phyloP scores from a whole-genome alignment of 1,139 yeast genomes.

The Ogataea hybrid region DNA sequence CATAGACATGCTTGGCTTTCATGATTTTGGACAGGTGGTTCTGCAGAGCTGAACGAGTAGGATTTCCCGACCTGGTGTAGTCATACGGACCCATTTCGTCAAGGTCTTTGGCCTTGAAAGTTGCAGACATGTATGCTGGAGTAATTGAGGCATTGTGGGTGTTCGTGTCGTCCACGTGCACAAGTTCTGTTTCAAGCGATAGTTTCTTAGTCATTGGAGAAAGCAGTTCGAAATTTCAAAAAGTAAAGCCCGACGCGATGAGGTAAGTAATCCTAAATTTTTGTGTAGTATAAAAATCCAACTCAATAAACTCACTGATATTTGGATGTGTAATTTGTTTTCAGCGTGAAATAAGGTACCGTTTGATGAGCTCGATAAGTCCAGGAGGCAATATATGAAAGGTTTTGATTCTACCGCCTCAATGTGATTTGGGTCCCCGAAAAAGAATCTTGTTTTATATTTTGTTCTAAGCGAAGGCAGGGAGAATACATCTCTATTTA shows the following conservation, averaged over 20 bases:
- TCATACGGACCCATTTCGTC: constrained; percentile 83
- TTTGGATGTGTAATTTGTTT: no score
- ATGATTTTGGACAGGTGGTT: constrained; percentile 73
- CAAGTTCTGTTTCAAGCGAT: constrained; percentile 71
- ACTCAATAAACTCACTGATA: background rate
- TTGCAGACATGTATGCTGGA: constrained; percentile 90
- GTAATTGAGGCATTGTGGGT: constrained; percentile 80
- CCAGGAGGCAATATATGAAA: no score
- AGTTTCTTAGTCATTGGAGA: constrained; percentile 33
- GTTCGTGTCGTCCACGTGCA: constrained; percentile 63
- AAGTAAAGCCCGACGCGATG: no score
- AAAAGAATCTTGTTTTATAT: no score
- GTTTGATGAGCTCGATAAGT: no score
- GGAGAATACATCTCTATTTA: no score
- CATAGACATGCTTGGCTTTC: constrained; percentile 69
- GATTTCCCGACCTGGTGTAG: constrained; percentile 93
- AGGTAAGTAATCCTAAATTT: no score
- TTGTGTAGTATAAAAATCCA: background rate
- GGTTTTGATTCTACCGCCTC: no score
- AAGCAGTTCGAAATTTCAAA: background rate
- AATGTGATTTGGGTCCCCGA: no score
- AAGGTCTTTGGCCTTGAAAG: constrained; percentile 80
- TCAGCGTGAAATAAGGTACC: no score
- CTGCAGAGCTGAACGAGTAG: constrained; percentile 81
- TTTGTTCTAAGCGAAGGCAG: no score